phyloP scores from a whole-genome alignment of 306 rosid species.

The Neltuma alba region DNA sequence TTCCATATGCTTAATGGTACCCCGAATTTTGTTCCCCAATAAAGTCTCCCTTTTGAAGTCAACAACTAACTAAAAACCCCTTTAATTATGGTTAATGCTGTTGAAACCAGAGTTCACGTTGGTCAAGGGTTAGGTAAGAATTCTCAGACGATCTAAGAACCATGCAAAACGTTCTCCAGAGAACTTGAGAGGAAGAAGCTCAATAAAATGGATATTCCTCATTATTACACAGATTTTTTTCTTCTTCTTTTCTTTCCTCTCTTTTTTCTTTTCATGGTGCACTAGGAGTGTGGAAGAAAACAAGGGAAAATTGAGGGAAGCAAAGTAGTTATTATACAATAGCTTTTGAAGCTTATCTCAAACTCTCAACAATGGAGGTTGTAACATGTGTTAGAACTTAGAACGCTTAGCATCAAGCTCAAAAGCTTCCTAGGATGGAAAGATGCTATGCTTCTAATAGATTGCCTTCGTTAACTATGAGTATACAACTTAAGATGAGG shows the following conservation, averaged over 20 bases:
- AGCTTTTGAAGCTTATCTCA: conserved; percentile 15
- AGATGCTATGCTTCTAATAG: conserved; percentile 30
- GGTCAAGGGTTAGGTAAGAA: conserved; percentile 26
- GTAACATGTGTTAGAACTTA: conserved; percentile 30
- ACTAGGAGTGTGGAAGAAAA: neutral
- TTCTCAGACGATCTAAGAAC: conserved; percentile 21
- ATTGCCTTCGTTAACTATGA: conserved; percentile 38
- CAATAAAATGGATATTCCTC: conserved; percentile 33
- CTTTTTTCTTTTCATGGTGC: neutral
- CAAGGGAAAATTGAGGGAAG: neutral
- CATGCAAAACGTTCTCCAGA: conserved; percentile 29
- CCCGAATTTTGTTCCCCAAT: neutral
- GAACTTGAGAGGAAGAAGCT: neutral
- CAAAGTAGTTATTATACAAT: neutral
- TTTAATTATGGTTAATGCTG: conserved; percentile 26
- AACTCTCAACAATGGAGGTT: neutral
- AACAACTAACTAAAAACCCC: conserved; percentile 33
- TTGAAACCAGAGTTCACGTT: conserved; percentile 24
- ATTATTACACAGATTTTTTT: conserved; percentile 10
- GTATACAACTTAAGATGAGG: conserved; percentile 34
- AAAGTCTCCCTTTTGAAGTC: conserved; percentile 35
- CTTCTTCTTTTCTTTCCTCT: neutral
- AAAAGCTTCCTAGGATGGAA: conserved; percentile 32
- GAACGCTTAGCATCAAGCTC: conserved; percentile 29
- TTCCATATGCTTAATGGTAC: conserved; percentile 42